These are phyloP conservation scores for Zychaea mexicana DNA, from an alignment of 371 early-diverging fungal species.

Conservation along the genomic window DNA sequence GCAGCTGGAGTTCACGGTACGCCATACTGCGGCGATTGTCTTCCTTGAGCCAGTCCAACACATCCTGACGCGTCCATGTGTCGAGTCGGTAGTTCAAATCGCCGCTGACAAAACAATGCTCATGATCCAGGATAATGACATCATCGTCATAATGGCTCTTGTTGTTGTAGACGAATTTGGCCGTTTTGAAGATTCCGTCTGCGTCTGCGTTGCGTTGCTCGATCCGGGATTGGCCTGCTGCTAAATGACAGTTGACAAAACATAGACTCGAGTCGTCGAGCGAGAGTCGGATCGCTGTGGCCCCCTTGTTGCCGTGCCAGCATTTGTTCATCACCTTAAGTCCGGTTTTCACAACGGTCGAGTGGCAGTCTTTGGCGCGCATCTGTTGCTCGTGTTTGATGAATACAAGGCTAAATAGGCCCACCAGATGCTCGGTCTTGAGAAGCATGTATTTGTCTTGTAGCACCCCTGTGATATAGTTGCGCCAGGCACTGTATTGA, in stretches of 20 bases:
- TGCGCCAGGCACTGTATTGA: conserved; percentile 64
- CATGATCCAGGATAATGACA: conserved; percentile 75
- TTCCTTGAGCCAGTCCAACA: conserved; percentile 47
- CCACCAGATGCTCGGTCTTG: conserved; percentile 76
- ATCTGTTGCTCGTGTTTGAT: conserved; percentile 43
- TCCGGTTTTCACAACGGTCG: conserved; percentile 77
- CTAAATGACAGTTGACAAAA: conserved; percentile 87
- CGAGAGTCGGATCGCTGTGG: conserved; percentile 74
- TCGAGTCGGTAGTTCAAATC: conserved; percentile 90
- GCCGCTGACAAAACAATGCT: conserved; percentile 72
- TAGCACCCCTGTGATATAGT: conserved; percentile 47
- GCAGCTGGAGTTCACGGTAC: conserved; percentile 37
- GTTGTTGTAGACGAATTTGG: conserved; percentile 34
- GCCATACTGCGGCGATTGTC: conserved; percentile 20
- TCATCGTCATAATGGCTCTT: conserved; percentile 52
- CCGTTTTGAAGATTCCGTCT: conserved; percentile 70
- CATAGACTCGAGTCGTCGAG: conserved; percentile 79
- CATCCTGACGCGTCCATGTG: conserved; percentile 47
- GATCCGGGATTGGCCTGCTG: conserved; percentile 80
- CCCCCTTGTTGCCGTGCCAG: conserved; percentile 89
- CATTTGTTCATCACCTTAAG: conserved; percentile 65
- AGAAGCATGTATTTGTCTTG: conserved; percentile 47
- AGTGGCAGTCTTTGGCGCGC: conserved; percentile 25
- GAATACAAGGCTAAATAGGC: conserved; percentile 79
- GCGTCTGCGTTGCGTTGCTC: conserved; percentile 76